Conservation (phyloP, 345 rosid genomes). For the Boechera divaricarpa region DNA sequence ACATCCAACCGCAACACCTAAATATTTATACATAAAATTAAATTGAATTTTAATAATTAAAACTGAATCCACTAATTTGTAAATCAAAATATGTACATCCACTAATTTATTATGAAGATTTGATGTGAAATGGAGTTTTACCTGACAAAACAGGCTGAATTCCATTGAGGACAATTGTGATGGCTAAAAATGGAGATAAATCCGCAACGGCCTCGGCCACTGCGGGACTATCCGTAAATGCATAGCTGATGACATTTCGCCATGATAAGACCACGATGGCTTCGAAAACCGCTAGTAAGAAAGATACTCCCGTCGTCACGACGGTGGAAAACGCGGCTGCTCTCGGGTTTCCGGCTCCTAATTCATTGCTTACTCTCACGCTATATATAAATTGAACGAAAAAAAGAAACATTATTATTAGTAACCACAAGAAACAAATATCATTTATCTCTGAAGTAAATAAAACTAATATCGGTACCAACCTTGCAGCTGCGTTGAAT, state of each 20-base stretch:
- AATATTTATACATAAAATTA: background rate
- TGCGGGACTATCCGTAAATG: conserved; percentile 59
- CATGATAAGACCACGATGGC: conserved; percentile 51
- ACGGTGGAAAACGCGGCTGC: conserved; percentile 63
- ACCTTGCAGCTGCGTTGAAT: conserved; percentile 84
- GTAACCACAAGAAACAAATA: background rate
- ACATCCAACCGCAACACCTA: conserved; percentile 83
- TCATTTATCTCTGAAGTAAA: no score
- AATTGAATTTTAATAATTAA: background rate
- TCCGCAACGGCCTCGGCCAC: conserved; percentile 66
- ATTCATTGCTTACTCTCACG: conserved; percentile 73
- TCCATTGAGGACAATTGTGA: conserved; percentile 52
- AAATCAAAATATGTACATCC: no score
- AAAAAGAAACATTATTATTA: background rate
- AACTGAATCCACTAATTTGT: no score
- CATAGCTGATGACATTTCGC: conserved; percentile 60
- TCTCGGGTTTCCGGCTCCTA: conserved; percentile 77
- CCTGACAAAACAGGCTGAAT: conserved; percentile 70
- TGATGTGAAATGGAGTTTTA: conserved; percentile 31
- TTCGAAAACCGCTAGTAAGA: conserved; percentile 52
- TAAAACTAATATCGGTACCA: background rate
- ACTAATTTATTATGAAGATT: background rate
- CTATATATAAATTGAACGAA: conserved; percentile 37
- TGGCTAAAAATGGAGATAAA: conserved; percentile 59
- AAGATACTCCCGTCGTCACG: conserved; percentile 51